Conservation (phyloP, 179 eudicot species). For the Beta macrorhiza region DNA sequence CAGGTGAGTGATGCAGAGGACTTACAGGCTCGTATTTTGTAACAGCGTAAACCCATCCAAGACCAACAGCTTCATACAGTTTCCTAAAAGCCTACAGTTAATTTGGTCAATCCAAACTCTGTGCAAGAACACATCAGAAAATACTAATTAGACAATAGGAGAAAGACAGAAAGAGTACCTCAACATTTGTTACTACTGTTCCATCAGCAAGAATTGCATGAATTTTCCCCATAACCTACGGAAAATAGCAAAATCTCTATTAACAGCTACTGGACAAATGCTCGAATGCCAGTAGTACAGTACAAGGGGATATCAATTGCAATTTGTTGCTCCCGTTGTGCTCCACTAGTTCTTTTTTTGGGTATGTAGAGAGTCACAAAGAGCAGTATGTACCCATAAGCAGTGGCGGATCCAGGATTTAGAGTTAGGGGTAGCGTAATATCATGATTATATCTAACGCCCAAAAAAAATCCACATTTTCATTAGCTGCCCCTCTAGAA, state of each 20-base stretch:
- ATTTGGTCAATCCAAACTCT: background rate
- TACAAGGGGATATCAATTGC: too few relatives aligned
- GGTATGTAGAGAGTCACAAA: too few relatives aligned
- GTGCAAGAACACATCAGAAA: background rate
- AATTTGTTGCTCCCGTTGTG: too few relatives aligned
- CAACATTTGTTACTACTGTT: slow-evolving; percentile 79
- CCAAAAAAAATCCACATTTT: too few relatives aligned
- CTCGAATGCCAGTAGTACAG: too few relatives aligned
- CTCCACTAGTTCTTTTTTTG: too few relatives aligned
- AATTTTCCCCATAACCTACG: slow-evolving; percentile 89
- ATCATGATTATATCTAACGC: too few relatives aligned
- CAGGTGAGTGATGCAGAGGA: slow-evolving; percentile 15
- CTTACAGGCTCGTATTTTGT: slow-evolving; percentile 91
- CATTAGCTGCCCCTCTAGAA: too few relatives aligned
- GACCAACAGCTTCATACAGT: slow-evolving; percentile 88
- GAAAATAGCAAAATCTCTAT: background rate
- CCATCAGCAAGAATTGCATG: slow-evolving; percentile 91
- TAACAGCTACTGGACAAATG: too few relatives aligned
- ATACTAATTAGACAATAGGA: background rate
- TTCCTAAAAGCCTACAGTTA: slow-evolving; percentile 73
- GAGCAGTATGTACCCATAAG: too few relatives aligned
- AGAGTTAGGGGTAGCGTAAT: too few relatives aligned
- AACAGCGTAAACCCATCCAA: slow-evolving; percentile 95
- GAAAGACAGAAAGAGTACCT: slow-evolving; percentile 41
- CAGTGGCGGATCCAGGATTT: too few relatives aligned